A percentile compares a stretch with the other conserved stretches of the same genome.
Conservation (phyloP, 1,284 basidiomycete species). For the Meira miltonrushii region DNA sequence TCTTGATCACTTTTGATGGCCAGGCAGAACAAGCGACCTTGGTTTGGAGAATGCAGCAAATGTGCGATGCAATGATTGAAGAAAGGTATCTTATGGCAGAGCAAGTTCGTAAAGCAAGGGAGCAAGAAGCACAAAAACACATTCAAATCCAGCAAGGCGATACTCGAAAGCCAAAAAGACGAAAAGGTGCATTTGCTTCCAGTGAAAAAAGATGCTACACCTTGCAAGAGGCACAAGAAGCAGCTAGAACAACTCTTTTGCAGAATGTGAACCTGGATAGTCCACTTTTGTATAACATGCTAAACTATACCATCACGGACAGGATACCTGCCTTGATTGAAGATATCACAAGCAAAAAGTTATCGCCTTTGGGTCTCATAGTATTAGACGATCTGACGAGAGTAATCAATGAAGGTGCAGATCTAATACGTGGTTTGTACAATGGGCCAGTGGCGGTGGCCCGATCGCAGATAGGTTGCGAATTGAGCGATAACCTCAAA, state of each 20-base stretch:
- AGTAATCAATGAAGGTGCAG: background rate
- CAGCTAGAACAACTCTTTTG: background rate
- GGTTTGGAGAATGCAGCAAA: too few species aligned
- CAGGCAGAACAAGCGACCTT: too few species aligned
- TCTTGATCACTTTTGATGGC: too few species aligned
- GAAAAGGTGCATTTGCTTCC: background rate
- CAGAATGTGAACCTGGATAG: background rate
- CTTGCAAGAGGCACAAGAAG: background rate
- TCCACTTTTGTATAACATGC: background rate
- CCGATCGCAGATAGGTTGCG: conserved; percentile 1
- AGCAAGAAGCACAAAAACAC: too few species aligned
- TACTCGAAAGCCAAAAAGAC: background rate
- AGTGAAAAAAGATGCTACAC: background rate
- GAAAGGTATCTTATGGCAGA: too few species aligned
- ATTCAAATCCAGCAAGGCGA: background rate
- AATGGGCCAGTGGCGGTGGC: background rate
- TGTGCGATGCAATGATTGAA: too few species aligned
- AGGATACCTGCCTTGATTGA: background rate
- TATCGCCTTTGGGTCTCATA: background rate
- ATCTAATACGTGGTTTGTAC: background rate
- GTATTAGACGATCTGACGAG: conserved; percentile 3
- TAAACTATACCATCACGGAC: background rate
- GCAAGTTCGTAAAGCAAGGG: too few species aligned
- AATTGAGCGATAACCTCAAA: conserved; percentile 2
- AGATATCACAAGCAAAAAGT: too few species aligned